Evolutionary conservation across 768 basidiomycete genomes (phyloP).

Genomic region (Hygrocybe coccinea): DNA sequence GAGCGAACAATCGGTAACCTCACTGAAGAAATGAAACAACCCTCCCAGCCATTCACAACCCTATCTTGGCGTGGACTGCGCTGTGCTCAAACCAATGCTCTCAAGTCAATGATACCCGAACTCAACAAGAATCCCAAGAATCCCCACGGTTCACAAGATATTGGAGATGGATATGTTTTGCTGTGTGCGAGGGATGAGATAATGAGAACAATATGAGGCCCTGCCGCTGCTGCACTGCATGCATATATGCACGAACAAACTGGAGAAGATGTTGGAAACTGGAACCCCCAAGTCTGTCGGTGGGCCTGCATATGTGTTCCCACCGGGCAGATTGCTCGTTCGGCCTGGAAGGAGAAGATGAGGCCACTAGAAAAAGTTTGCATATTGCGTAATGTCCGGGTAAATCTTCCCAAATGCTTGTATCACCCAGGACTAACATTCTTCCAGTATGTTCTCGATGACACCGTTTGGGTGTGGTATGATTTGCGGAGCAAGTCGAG

Average conservation of each 20-base stretch:
- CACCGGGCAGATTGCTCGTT: constrained; percentile 21
- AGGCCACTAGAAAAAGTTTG: neutral
- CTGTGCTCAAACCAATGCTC: neutral
- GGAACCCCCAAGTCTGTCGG: constrained; percentile 9
- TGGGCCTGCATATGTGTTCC: constrained; percentile 23
- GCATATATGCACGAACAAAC: neutral
- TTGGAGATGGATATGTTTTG: constrained; percentile 1
- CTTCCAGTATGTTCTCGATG: neutral
- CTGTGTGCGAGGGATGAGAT: constrained; percentile 1
- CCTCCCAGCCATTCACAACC: constrained; percentile 3
- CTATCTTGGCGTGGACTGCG: neutral
- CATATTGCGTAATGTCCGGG: neutral
- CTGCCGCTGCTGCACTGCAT: constrained; percentile 19
- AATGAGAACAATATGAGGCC: neutral
- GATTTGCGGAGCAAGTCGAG: constrained; percentile 13
- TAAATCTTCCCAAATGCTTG: neutral
- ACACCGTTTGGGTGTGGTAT: constrained; percentile 9
- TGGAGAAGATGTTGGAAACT: constrained; percentile 8
- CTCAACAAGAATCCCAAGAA: constrained; percentile 10
- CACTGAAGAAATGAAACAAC: constrained; percentile 3
- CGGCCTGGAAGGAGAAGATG: constrained; percentile 17
- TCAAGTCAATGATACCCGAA: neutral
- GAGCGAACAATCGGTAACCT: constrained; percentile 6
- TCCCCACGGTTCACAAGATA: neutral
- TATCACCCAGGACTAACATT: neutral